A percentile compares a stretch with the other conserved stretches of the same genome.
These are phyloP conservation scores for Lycium ferocissimum DNA, from an alignment of 257 asterid genomes.

Conservation along the genomic window DNA sequence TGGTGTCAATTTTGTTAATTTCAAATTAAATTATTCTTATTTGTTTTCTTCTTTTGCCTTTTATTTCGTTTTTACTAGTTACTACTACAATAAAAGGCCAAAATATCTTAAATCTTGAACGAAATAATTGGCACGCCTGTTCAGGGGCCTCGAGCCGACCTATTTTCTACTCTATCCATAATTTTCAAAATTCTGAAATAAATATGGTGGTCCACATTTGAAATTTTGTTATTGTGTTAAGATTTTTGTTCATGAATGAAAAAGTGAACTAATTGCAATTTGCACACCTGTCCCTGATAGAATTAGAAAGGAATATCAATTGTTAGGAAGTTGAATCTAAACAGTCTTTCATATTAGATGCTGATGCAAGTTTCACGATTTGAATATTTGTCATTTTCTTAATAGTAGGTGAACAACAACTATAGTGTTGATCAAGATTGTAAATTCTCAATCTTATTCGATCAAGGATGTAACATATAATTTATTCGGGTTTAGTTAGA, in stretches of 20 bases:
- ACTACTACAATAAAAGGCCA: too few species aligned
- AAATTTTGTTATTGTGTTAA: neutral
- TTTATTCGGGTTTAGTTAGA: too few species aligned
- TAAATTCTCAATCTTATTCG: too few species aligned
- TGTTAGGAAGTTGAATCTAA: too few species aligned
- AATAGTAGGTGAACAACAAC: neutral
- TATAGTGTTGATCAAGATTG: too few species aligned
- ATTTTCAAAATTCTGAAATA: neutral
- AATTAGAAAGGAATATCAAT: too few species aligned
- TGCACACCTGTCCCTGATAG: neutral
- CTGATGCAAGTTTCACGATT: too few species aligned
- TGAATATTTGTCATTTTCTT: too few species aligned
- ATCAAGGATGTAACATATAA: too few species aligned
- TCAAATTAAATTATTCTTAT: neutral
- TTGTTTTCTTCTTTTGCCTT: neutral
- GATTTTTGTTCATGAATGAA: neutral
- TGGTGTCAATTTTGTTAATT: neutral
- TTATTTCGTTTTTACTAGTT: neutral
- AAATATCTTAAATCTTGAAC: too few species aligned
- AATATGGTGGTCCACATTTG: conserved; percentile 9
- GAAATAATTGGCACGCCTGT: neutral
- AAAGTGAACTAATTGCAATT: conserved; percentile 1
- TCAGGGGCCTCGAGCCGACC: neutral
- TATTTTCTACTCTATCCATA: neutral
- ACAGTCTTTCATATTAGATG: too few species aligned